These are phyloP conservation scores for Magnaporthales sp. DNA, from an alignment of 2,329 filamentous ascomycete genomes.

Conservation along the genomic window DNA sequence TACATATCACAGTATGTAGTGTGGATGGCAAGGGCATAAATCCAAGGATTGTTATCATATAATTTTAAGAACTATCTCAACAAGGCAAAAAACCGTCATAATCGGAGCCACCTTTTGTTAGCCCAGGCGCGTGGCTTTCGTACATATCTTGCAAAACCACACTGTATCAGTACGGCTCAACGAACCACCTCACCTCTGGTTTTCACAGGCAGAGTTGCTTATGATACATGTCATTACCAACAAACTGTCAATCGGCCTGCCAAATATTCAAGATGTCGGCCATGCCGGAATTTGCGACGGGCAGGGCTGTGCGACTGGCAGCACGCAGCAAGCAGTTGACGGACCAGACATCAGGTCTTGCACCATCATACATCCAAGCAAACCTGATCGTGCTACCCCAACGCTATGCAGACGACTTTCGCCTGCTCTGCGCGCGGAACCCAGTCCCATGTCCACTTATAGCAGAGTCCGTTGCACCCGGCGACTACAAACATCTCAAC, in stretches of 20 bases:
- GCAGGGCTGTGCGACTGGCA: constrained; percentile 29
- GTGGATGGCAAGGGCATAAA: not conserved
- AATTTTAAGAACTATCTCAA: not conserved
- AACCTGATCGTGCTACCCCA: constrained; percentile 53
- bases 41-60: not conserved
- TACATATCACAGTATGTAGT: not conserved
- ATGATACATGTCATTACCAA: not conserved
- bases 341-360: constrained; percentile 42
- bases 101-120: not conserved
- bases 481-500: constrained; percentile 21
- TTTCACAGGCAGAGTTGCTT: not conserved
- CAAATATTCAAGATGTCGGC: not conserved
- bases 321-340: constrained; percentile 29
- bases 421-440: constrained; percentile 48
- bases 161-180: not conserved
- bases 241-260: not conserved
- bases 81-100: not conserved
- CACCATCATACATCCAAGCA: constrained; percentile 47
- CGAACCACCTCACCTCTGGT: not conserved
- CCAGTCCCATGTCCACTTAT: constrained; percentile 54
- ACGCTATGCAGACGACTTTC: constrained; percentile 48
- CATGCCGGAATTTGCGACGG: constrained; percentile 12
- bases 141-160: not conserved
- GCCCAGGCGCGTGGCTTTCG: not conserved
- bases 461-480: constrained; percentile 36